Evolutionary conservation across 805 yeast species (phyloP).

Genomic region (Candida hispaniensis): DNA sequence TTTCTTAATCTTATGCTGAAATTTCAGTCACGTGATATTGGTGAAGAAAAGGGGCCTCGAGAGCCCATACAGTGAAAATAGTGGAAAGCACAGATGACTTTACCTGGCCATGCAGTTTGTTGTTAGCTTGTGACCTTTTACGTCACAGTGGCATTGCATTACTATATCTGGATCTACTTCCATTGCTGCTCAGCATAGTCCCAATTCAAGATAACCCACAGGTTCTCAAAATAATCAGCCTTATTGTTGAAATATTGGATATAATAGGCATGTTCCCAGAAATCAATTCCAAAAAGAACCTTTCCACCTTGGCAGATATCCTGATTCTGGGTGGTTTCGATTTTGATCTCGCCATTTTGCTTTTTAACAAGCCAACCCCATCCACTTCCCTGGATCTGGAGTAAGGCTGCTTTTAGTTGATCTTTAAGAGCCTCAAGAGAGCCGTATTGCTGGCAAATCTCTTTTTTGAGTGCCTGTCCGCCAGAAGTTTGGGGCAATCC

Average conservation of each 20-base stretch:
- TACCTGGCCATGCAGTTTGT: too few relatives aligned
- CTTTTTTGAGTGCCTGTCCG: conserved; percentile 43
- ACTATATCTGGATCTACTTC: too few relatives aligned
- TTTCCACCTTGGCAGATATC: conserved; percentile 56
- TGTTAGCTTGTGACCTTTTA: too few relatives aligned
- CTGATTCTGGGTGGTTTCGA: conserved; percentile 72
- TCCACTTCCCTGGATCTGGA: conserved; percentile 86
- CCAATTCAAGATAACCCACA: conserved; percentile 92
- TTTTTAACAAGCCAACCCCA: conserved; percentile 86
- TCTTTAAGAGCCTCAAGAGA: conserved; percentile 53
- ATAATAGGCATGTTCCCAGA: conserved; percentile 94
- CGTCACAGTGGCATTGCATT: too few relatives aligned
- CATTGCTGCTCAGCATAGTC: conserved; percentile 63
- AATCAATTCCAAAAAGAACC: conserved; percentile 78
- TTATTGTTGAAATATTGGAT: conserved; percentile 83
- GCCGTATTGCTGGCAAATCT: conserved; percentile 55
- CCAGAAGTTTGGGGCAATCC: conserved; percentile 44
- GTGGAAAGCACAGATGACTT: too few relatives aligned
- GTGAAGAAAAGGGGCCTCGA: too few relatives aligned
- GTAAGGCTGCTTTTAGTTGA: conserved; percentile 54
- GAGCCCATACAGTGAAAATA: too few relatives aligned
- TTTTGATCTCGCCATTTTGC: conserved; percentile 58
- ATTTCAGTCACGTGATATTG: too few relatives aligned
- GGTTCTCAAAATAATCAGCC: conserved; percentile 79
- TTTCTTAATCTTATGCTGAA: too few relatives aligned